Percentiles rank a stretch among this genome's conserved stretches.
Conservation (phyloP, 1,284 basidiomycete species). For the Papiliotrema nemorosa region DNA sequence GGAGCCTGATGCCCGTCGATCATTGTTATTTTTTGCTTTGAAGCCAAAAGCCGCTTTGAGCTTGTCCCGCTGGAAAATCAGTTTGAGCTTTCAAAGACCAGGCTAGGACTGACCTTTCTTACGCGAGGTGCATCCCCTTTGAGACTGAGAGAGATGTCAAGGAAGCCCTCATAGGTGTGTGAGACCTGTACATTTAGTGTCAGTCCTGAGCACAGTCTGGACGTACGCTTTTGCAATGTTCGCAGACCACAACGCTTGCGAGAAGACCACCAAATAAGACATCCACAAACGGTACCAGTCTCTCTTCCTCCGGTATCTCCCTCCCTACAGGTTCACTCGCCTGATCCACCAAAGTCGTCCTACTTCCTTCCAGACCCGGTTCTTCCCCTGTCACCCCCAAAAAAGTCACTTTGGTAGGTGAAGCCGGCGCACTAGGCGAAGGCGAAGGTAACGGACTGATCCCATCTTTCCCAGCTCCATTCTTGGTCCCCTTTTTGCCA, state of each 20-base stretch:
- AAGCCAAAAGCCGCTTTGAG: constrained; percentile 60
- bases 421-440: constrained; percentile 15
- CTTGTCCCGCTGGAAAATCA: constrained; percentile 57
- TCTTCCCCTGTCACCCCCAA: neutral
- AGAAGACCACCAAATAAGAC: constrained; percentile 84
- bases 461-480: too few relatives aligned
- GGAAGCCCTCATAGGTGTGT: constrained; percentile 88
- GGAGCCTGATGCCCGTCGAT: neutral
- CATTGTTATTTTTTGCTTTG: neutral
- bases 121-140: constrained; percentile 51
- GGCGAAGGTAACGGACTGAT: constrained; percentile 28
- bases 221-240: constrained; percentile 71
- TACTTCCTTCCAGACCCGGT: neutral
- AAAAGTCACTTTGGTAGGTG: constrained; percentile 12
- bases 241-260: constrained; percentile 86
- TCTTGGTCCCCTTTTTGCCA: too few relatives aligned
- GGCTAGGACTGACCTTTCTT: constrained; percentile 21
- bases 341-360: neutral
- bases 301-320: constrained; percentile 48
- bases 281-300: constrained; percentile 71
- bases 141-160: constrained; percentile 84
- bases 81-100: neutral
- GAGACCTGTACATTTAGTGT: constrained; percentile 58
- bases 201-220: neutral
- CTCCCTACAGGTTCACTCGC: constrained; percentile 7